Conservation (phyloP, 2,329 filamentous ascomycete species). For the Colletotrichum ledebouriae region DNA sequence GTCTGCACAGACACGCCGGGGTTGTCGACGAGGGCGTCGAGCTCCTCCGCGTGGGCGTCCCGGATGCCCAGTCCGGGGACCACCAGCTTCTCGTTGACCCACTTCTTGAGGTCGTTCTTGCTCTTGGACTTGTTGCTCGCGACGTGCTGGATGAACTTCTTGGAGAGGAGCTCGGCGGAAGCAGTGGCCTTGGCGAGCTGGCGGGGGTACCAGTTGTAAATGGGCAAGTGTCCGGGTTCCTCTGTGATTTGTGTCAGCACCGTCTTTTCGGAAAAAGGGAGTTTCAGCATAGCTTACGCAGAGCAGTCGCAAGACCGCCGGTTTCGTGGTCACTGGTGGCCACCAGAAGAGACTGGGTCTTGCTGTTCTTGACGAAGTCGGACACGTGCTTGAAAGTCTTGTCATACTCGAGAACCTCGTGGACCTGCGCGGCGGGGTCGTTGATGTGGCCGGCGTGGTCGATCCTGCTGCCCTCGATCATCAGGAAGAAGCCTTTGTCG, state of each 20-base stretch:
- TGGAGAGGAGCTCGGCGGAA: constrained; percentile 78
- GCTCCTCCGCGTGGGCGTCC: constrained; percentile 79
- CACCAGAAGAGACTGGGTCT: constrained; percentile 84
- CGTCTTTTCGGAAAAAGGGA: constrained; percentile 47
- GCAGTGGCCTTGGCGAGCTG: constrained; percentile 83
- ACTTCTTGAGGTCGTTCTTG: constrained; percentile 65
- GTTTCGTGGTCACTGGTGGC: constrained; percentile 97
- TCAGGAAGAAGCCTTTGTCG: constrained; percentile 96
- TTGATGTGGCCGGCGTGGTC: constrained; percentile 94
- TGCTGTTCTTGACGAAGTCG: constrained; percentile 83
- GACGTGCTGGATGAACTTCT: constrained; percentile 73
- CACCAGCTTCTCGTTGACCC: constrained; percentile 78
- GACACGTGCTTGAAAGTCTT: constrained; percentile 84
- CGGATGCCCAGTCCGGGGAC: constrained; percentile 79
- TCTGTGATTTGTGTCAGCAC: constrained; percentile 55
- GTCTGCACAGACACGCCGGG: constrained; percentile 67
- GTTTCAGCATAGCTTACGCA: constrained; percentile 66
- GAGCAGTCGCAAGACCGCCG: constrained; percentile 85
- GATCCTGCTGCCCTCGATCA: constrained; percentile 97
- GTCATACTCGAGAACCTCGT: constrained; percentile 97
- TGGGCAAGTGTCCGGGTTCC: constrained; percentile 64
- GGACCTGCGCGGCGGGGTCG: constrained; percentile 85
- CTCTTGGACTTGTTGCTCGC: constrained; percentile 50
- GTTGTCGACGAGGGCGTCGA: constrained; percentile 72
- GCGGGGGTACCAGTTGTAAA: constrained; percentile 83